Conservation (phyloP, 2,329 filamentous ascomycete genomes). For the Pestalotiopsis sp. region DNA sequence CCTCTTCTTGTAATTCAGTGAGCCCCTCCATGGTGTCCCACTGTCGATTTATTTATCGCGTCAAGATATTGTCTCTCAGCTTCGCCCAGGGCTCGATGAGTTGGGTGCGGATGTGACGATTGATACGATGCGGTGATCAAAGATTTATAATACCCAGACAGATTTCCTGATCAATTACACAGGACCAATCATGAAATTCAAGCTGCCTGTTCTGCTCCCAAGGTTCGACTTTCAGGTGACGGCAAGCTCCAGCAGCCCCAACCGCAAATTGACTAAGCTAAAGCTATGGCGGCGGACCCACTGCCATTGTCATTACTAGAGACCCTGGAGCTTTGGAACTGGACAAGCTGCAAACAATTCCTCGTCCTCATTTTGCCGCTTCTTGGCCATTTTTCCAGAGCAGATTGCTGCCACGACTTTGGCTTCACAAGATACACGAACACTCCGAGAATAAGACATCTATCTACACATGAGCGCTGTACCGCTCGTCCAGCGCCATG, state of each 20-base stretch:
- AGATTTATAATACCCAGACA: too few relatives aligned
- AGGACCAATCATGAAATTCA: not conserved
- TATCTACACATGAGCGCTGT: not conserved
- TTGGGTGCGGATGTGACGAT: too few relatives aligned
- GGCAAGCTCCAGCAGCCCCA: not conserved
- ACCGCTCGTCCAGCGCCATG: constrained; percentile 19
- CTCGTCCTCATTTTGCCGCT: not conserved
- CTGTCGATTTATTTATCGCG: too few relatives aligned
- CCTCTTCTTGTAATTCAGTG: constrained; percentile 47
- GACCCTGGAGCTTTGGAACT: not conserved
- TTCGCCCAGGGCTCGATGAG: too few relatives aligned
- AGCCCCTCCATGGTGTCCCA: constrained; percentile 23
- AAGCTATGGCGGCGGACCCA: not conserved
- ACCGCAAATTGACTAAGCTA: not conserved
- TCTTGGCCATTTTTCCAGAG: not conserved
- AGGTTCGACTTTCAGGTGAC: not conserved
- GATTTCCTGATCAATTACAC: not conserved
- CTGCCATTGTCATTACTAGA: not conserved
- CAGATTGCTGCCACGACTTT: not conserved
- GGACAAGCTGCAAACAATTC: not conserved
- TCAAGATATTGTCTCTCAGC: too few relatives aligned
- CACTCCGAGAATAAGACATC: not conserved
- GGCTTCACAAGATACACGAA: not conserved
- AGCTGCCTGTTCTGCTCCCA: not conserved
- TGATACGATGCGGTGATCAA: too few relatives aligned